A percentile compares a stretch with the other conserved stretches of the same genome.
These are phyloP conservation scores for Scheffersomyces coipomensis DNA, from an alignment of 805 yeast species.

Conservation along the genomic window DNA sequence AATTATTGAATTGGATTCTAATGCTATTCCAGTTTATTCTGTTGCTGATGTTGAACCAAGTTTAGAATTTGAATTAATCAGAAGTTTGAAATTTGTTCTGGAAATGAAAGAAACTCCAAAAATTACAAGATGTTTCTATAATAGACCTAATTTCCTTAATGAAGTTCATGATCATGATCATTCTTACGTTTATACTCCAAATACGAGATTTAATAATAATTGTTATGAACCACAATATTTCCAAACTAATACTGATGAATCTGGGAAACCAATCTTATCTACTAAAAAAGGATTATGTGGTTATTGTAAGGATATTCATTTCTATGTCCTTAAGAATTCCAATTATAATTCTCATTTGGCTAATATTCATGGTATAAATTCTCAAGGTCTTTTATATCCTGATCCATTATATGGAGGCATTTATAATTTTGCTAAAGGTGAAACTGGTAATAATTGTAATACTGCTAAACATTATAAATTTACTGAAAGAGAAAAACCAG, in stretches of 20 bases:
- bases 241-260: constrained; percentile 1
- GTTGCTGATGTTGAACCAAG: too few relatives aligned
- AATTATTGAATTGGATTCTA: too few relatives aligned
- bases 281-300: constrained; percentile 26
- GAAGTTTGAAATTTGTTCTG: background rate
- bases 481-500: background rate
- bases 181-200: background rate
- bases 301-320: constrained; percentile 26
- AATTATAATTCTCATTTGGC: constrained; percentile 33
- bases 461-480: background rate
- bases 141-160: background rate
- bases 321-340: constrained; percentile 31
- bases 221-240: constrained; percentile 7
- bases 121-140: background rate
- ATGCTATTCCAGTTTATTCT: too few relatives aligned
- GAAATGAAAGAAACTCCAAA: background rate
- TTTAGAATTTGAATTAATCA: too few relatives aligned
- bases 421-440: constrained; percentile 20
- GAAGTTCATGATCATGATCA: background rate
- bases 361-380: constrained; percentile 31
- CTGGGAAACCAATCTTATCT: constrained; percentile 5
- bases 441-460: constrained; percentile 7
- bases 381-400: constrained; percentile 29
- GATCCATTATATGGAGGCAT: constrained; percentile 28
- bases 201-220: background rate